phyloP scores from a whole-genome alignment of 73 alveolate genomes.

The Paramecium sonneborni region DNA sequence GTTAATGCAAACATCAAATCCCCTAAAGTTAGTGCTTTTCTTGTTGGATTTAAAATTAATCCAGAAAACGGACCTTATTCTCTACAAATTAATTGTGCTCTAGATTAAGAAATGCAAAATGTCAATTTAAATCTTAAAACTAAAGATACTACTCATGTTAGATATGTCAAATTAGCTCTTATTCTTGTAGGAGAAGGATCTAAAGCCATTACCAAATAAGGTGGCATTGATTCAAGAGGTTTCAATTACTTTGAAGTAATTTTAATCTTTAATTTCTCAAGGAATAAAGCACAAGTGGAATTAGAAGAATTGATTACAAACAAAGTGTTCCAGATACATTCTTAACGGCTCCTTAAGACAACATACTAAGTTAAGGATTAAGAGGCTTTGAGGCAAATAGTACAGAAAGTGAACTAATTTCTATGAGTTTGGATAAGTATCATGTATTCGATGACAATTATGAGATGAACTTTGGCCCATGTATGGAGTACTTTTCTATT shows the following conservation, averaged over 20 bases:
- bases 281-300: slow-evolving; percentile 47
- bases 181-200: background rate
- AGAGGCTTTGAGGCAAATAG: slow-evolving; percentile 57
- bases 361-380: slow-evolving; percentile 1
- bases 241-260: slow-evolving; percentile 50
- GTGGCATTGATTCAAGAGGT: slow-evolving; percentile 37
- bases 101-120: background rate
- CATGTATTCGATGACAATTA: background rate
- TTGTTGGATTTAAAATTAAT: slow-evolving; percentile 25
- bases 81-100: background rate
- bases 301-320: slow-evolving; percentile 36
- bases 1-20: background rate
- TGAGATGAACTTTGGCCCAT: slow-evolving; percentile 48
- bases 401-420: background rate
- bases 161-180: slow-evolving; percentile 21
- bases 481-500: slow-evolving; percentile 19
- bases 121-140: slow-evolving; percentile 7
- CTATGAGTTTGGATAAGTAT: slow-evolving; percentile 44
- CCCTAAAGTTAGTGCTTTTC: slow-evolving; percentile 8
- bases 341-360: background rate
- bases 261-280: background rate
- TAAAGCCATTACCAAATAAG: background rate
- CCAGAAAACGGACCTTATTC: slow-evolving; percentile 50
- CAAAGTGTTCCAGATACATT: background rate
- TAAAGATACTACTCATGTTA: slow-evolving; percentile 8